Conservation (phyloP, 2,329 filamentous ascomycete species). For the Colletotrichum sp. region DNA sequence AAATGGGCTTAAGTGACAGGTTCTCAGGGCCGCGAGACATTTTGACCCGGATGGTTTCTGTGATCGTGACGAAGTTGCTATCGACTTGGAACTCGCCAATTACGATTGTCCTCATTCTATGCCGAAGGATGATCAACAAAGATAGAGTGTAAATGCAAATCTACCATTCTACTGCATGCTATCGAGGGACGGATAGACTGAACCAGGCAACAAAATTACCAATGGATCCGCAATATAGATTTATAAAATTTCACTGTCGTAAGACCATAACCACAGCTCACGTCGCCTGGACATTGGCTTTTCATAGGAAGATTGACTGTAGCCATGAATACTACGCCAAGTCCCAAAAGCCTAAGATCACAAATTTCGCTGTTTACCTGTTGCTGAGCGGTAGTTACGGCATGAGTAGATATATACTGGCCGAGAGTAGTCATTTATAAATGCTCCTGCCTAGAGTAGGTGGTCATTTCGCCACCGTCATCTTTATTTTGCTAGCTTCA, state of each 20-base stretch:
- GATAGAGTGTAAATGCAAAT: not conserved
- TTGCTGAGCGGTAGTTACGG: not conserved
- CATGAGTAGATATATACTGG: not conserved
- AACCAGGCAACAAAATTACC: too few species aligned
- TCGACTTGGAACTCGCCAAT: not conserved
- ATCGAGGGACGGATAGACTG: too few species aligned
- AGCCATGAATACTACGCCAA: not conserved
- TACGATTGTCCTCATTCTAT: rapidly evolving
- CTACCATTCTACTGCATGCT: too few species aligned
- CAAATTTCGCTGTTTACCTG: not conserved
- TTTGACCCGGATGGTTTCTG: not conserved
- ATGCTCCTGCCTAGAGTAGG: not conserved
- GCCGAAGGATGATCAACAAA: not conserved
- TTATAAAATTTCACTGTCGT: not conserved
- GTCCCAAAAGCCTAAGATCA: not conserved
- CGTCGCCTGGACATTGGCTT: rapidly evolving
- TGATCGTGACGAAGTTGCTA: not conserved
- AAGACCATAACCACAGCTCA: not conserved
- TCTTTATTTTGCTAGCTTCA: not conserved
- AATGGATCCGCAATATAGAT: not conserved
- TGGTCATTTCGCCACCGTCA: not conserved
- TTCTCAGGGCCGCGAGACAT: too few species aligned
- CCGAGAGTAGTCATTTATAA: not conserved
- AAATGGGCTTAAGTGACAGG: not conserved
- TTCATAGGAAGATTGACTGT: not conserved